Evolutionary conservation across 2,329 filamentous ascomycete genomes (phyloP).

Genomic region (Xylariaceae sp.): DNA sequence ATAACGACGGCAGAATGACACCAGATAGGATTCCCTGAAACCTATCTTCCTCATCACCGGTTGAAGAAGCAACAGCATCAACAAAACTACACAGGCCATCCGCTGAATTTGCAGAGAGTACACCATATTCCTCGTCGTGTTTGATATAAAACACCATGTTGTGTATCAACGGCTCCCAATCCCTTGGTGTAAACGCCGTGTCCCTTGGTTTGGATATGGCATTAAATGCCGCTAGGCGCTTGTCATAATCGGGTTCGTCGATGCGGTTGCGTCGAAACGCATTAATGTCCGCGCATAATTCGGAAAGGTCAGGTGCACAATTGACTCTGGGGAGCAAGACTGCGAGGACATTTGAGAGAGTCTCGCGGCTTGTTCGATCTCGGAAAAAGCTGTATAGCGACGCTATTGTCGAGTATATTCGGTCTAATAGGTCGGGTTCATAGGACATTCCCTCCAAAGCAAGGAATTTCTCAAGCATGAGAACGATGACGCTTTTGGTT

Average conservation of each 20-base stretch:
- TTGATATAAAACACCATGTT: slow-evolving; percentile 87
- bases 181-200: slow-evolving; percentile 56
- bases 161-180: slow-evolving; percentile 85
- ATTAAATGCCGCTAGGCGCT: slow-evolving; percentile 71
- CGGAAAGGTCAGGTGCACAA: slow-evolving; percentile 58
- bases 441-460: slow-evolving; percentile 56
- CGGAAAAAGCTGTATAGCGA: slow-evolving; percentile 88
- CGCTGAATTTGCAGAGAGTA: slow-evolving; percentile 74
- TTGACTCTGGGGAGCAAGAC: slow-evolving; percentile 64
- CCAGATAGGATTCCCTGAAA: slow-evolving; percentile 58
- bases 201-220: slow-evolving; percentile 62
- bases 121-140: slow-evolving; percentile 82
- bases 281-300: slow-evolving; percentile 75
- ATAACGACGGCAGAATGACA: slow-evolving; percentile 70
- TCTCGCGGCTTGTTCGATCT: slow-evolving; percentile 69
- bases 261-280: slow-evolving; percentile 68
- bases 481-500: slow-evolving; percentile 75
- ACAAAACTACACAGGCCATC: slow-evolving; percentile 76
- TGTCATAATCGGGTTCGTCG: slow-evolving; percentile 85
- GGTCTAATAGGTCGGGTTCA: slow-evolving; percentile 54
- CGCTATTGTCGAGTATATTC: slow-evolving; percentile 69
- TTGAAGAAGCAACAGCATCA: slow-evolving; percentile 51
- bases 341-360: slow-evolving; percentile 67
- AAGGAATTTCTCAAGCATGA: slow-evolving; percentile 77
- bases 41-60: slow-evolving; percentile 40